Conservation (phyloP, 1,139 yeast species). For the Saccharomycopsis phalli region DNA sequence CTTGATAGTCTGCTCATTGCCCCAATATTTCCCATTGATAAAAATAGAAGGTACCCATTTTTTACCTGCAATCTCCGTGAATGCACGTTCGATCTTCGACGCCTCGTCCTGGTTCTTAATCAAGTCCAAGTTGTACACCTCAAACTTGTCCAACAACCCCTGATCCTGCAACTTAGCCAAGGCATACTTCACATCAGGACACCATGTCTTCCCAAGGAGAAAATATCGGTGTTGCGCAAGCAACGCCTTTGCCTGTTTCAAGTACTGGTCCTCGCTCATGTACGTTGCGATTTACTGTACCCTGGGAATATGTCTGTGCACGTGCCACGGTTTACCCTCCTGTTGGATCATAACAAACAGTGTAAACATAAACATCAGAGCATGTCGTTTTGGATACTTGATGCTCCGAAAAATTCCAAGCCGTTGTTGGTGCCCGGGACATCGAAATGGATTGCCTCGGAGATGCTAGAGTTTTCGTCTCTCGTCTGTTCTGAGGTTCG, state of each 20-base stretch:
- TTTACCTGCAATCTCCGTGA: slow-evolving; percentile 49
- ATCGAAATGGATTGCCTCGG: slow-evolving; percentile 20
- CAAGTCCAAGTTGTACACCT: slow-evolving; percentile 53
- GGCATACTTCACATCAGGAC: slow-evolving; percentile 67
- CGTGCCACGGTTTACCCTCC: too few species aligned
- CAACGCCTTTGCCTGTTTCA: slow-evolving; percentile 36
- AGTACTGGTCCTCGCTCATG: slow-evolving; percentile 22
- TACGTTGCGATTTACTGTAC: too few species aligned
- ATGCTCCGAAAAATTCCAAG: slow-evolving; percentile 13
- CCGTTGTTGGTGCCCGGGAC: slow-evolving; percentile 18
- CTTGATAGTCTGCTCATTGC: slow-evolving; percentile 48
- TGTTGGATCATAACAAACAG: too few species aligned
- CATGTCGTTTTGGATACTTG: slow-evolving; percentile 16
- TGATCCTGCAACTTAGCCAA: slow-evolving; percentile 44
- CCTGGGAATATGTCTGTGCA: too few species aligned
- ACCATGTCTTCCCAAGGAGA: slow-evolving; percentile 65
- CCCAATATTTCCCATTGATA: slow-evolving; percentile 53
- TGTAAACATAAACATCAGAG: too few species aligned
- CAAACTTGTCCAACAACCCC: slow-evolving; percentile 40
- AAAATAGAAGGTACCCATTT: slow-evolving; percentile 70
- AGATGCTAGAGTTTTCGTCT: slow-evolving; percentile 17
- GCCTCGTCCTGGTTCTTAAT: slow-evolving; percentile 45
- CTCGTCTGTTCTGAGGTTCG: slow-evolving; percentile 4
- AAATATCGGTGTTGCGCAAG: slow-evolving; percentile 40
- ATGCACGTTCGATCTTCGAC: slow-evolving; percentile 46